Conservation (phyloP, 352 stramenopile species). For the Phytophthora cajani region DNA sequence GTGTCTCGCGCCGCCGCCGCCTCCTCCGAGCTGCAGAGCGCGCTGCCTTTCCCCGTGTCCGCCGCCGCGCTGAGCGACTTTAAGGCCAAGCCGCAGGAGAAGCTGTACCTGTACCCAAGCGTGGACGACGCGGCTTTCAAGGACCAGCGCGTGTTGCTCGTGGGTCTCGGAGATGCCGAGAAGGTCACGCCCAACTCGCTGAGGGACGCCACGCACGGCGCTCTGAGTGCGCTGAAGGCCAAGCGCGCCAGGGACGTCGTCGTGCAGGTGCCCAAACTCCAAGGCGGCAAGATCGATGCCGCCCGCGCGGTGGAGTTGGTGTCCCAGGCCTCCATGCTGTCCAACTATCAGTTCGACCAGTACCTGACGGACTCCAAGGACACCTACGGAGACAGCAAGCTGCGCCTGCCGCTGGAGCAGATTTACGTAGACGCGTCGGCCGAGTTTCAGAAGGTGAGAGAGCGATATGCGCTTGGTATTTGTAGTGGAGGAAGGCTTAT, state of each 20-base stretch:
- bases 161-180: conserved; percentile 71
- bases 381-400: conserved; percentile 67
- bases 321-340: conserved; percentile 80
- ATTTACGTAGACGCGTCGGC: conserved; percentile 64
- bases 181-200: conserved; percentile 73
- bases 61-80: conserved; percentile 72
- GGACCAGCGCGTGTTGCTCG: conserved; percentile 70
- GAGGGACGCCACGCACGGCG: conserved; percentile 72
- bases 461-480: neutral
- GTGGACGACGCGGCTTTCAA: conserved; percentile 39
- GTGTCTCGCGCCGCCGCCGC: conserved; percentile 32
- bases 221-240: conserved; percentile 51
- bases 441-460: conserved; percentile 64
- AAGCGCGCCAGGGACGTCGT: conserved; percentile 66
- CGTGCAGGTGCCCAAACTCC: conserved; percentile 58
- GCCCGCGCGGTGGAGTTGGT: conserved; percentile 71
- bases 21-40: conserved; percentile 30
- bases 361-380: conserved; percentile 71
- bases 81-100: conserved; percentile 67
- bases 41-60: conserved; percentile 76
- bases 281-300: conserved; percentile 33
- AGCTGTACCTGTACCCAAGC: conserved; percentile 75
- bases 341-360: conserved; percentile 90
- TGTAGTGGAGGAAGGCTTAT: neutral
- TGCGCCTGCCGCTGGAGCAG: conserved; percentile 67